These are phyloP conservation scores for Crucihimalaya himalaica DNA, from an alignment of 345 rosid species.

Conservation along the genomic window DNA sequence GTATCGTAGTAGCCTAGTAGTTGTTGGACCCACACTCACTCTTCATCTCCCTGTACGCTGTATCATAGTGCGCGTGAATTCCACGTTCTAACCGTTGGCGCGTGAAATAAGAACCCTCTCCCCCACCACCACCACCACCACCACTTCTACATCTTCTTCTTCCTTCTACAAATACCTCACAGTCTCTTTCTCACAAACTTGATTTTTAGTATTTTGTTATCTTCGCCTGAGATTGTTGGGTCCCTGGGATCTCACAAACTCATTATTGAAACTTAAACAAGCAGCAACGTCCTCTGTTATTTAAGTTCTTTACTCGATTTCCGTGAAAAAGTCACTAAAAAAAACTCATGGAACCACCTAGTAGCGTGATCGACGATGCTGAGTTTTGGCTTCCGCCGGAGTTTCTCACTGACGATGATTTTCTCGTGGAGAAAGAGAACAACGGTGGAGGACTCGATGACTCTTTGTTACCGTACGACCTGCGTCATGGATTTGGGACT, in stretches of 20 bases:
- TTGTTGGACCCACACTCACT: constrained; percentile 27
- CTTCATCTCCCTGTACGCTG: not conserved
- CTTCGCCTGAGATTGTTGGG: constrained; percentile 39
- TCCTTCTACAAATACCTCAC: constrained; percentile 46
- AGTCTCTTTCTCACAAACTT: constrained; percentile 7
- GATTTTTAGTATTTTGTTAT: not conserved
- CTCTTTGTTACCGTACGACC: constrained; percentile 9
- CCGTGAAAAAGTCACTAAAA: not conserved
- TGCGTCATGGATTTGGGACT: constrained; percentile 44
- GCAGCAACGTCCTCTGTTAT: constrained; percentile 37
- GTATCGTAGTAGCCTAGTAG: constrained; percentile 14
- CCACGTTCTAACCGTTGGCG: constrained; percentile 14
- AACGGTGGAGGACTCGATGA: not conserved
- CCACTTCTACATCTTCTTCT: not conserved
- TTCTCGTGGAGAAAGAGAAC: constrained; percentile 35
- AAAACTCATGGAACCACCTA: constrained; percentile 51
- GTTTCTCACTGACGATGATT: constrained; percentile 71
- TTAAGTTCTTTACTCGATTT: not conserved
- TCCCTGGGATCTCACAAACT: constrained; percentile 34
- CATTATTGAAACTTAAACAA: constrained; percentile 50
- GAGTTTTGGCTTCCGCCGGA: constrained; percentile 77
- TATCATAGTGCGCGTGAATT: constrained; percentile 25
- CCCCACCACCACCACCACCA: constrained; percentile 22
- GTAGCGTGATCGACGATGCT: constrained; percentile 51
- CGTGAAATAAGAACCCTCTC: constrained; percentile 24